A percentile compares a stretch with the other conserved stretches of the same genome.
phyloP scores from a whole-genome alignment of 2,329 filamentous ascomycete genomes.

The Aureobasidium sp. region DNA sequence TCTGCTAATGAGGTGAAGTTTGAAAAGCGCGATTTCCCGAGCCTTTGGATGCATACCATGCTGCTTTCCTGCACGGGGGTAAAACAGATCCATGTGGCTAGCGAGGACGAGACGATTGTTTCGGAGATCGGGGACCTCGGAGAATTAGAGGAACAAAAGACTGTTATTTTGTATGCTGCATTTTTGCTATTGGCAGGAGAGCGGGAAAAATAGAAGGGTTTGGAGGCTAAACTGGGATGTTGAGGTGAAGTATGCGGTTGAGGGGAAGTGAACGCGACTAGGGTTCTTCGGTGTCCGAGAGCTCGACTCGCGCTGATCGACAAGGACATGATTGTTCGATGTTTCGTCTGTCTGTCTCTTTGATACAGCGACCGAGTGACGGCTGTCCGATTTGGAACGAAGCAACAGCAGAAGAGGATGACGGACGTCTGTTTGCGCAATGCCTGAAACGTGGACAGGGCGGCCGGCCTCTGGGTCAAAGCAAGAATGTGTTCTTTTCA shows the following conservation, averaged over 20 bases:
- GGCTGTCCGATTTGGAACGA: too few relatives aligned
- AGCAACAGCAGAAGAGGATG: too few relatives aligned
- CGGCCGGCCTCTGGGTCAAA: neutral
- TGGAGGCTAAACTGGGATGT: neutral
- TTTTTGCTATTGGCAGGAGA: neutral
- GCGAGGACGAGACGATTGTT: too few relatives aligned
- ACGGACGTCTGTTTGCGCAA: too few relatives aligned
- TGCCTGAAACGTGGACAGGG: constrained; percentile 6
- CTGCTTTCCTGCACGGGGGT: too few relatives aligned
- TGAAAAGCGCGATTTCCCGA: too few relatives aligned
- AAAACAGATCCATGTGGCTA: too few relatives aligned
- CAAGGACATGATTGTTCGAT: neutral
- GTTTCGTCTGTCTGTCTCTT: too few relatives aligned
- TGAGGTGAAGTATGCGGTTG: constrained; percentile 5
- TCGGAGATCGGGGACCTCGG: neutral
- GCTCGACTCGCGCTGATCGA: neutral
- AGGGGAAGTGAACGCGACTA: neutral
- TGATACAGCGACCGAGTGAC: too few relatives aligned
- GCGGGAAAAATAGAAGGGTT: neutral
- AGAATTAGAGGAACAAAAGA: neutral
- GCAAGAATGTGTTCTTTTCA: neutral
- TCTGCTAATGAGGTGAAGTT: too few relatives aligned
- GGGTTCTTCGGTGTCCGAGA: neutral
- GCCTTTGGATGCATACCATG: too few relatives aligned
- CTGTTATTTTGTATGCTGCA: neutral